A percentile compares a stretch with the other conserved stretches of the same genome.
Evolutionary conservation across 371 early-diverging fungal species (phyloP).

Genomic region (Rhizopus microsporus): DNA sequence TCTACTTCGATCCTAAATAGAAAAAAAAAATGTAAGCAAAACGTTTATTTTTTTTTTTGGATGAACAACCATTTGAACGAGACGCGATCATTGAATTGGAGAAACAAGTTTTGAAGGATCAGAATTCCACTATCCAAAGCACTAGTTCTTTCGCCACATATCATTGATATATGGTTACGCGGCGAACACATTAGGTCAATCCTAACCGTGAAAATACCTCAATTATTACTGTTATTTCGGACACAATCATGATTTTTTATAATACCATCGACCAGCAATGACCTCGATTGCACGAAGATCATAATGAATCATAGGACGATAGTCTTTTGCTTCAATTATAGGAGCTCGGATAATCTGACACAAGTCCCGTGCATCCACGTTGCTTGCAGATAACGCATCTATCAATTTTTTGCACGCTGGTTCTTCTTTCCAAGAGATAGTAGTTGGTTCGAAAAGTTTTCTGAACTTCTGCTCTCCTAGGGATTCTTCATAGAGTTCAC

Average conservation of each 20-base stretch:
- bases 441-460: background rate
- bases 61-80: constrained; percentile 3
- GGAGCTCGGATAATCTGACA: constrained; percentile 4
- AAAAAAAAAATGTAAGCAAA: no score
- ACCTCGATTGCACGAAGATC: constrained; percentile 7
- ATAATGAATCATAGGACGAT: constrained; percentile 5
- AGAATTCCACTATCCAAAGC: constrained; percentile 5
- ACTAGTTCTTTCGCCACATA: constrained; percentile 5
- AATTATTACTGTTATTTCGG: background rate
- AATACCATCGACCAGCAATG: constrained; percentile 3
- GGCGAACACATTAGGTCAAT: constrained; percentile 11
- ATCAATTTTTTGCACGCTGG: constrained; percentile 5
- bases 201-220: constrained; percentile 9
- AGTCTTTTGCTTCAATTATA: background rate
- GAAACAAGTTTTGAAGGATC: constrained; percentile 1
- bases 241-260: constrained; percentile 7
- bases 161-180: background rate
- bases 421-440: constrained; percentile 9
- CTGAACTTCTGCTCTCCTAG: constrained; percentile 1
- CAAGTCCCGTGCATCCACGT: constrained; percentile 2
- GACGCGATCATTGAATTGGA: constrained; percentile 9
- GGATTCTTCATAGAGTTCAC: constrained; percentile 6
- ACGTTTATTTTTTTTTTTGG: no score
- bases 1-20: constrained; percentile 9
- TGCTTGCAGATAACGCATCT: constrained; percentile 1